Conservation (phyloP, 495 filamentous ascomycete species). For the Terfezia boudieri region DNA sequence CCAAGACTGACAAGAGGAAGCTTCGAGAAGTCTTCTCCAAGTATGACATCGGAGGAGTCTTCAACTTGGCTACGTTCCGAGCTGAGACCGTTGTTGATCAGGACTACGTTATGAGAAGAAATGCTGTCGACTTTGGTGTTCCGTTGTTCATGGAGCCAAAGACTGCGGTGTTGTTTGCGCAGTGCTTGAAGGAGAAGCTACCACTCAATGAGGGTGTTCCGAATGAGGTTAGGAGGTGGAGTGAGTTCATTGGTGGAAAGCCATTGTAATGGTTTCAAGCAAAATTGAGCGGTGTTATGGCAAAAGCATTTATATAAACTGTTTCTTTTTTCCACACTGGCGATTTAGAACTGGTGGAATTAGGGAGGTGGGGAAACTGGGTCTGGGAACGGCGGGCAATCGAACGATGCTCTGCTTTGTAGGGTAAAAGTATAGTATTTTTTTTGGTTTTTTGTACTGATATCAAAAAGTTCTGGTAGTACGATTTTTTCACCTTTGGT, state of each 20-base stretch:
- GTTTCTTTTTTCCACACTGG: too few species aligned
- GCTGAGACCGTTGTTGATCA: slow-evolving; percentile 72
- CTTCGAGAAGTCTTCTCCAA: slow-evolving; percentile 92
- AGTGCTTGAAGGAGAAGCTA: slow-evolving; percentile 88
- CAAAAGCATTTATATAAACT: too few species aligned
- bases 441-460: too few species aligned
- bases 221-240: slow-evolving; percentile 77
- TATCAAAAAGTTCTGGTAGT: too few species aligned
- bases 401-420: too few species aligned
- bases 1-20: slow-evolving; percentile 83
- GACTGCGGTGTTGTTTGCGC: slow-evolving; percentile 88
- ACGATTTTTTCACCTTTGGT: too few species aligned
- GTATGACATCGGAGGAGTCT: slow-evolving; percentile 84
- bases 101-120: slow-evolving; percentile 95
- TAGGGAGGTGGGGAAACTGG: too few species aligned
- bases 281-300: too few species aligned
- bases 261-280: slow-evolving; percentile 36
- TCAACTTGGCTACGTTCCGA: slow-evolving; percentile 73
- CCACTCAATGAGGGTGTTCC: slow-evolving; percentile 65
- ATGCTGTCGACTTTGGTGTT: slow-evolving; percentile 94
- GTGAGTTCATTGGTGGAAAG: slow-evolving; percentile 80
- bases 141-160: slow-evolving; percentile 98
- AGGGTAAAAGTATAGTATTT: too few species aligned
- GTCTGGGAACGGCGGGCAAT: too few species aligned
- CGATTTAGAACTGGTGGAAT: too few species aligned